A percentile compares a stretch with the other conserved stretches of the same genome.
Conservation (phyloP, 73 alveolate species). For the Paramecium caudatum region DNA sequence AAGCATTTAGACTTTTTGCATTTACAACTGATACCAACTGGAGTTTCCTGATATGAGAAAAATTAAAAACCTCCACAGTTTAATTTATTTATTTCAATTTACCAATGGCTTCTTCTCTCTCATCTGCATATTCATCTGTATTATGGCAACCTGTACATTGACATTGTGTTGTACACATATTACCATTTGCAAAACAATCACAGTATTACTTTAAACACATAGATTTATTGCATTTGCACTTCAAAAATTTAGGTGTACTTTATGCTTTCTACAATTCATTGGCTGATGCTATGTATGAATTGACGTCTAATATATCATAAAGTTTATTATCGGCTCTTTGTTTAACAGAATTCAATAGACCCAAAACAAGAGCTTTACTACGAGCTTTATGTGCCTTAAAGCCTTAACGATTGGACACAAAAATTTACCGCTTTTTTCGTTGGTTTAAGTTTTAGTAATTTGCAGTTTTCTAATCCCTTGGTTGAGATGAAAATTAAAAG, state of each 20-base stretch:
- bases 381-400: constrained; percentile 33
- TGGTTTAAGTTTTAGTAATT: constrained; percentile 6
- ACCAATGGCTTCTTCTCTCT: constrained; percentile 19
- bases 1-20: constrained; percentile 21
- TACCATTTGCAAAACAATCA: constrained; percentile 72
- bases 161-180: constrained; percentile 57
- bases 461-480: constrained; percentile 30
- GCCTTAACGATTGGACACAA: not conserved
- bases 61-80: not conserved
- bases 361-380: not conserved
- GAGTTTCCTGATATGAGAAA: not conserved
- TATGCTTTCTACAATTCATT: not conserved
- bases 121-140: constrained; percentile 38
- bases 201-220: constrained; percentile 71
- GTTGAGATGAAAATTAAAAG: not conserved
- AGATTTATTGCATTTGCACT: constrained; percentile 69
- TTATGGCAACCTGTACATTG: constrained; percentile 64
- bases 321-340: not conserved
- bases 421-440: constrained; percentile 15
- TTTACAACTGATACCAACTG: not conserved
- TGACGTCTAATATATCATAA: constrained; percentile 11
- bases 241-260: constrained; percentile 21
- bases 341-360: not conserved
- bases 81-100: constrained; percentile 12
- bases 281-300: not conserved